These are phyloP conservation scores for Adansonia madagascariensis DNA, from an alignment of 441 rosid species.

Conservation along the genomic window DNA sequence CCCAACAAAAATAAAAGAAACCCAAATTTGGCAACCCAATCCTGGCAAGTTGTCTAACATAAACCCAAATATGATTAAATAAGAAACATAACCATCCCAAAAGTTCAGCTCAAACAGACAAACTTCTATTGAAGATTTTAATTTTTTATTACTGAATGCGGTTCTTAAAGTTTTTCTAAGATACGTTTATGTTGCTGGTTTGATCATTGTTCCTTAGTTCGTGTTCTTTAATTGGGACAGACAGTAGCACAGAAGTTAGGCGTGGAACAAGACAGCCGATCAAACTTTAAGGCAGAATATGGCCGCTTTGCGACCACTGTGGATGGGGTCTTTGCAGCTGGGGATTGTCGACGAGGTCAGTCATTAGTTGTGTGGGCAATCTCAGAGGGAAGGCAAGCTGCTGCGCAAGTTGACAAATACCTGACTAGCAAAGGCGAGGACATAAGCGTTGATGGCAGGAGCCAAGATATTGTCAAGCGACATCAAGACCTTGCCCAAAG, in stretches of 20 bases:
- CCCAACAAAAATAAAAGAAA: background rate
- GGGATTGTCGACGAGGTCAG: conserved; percentile 97
- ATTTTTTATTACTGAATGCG: background rate
- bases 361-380: conserved; percentile 99
- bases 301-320: conserved; percentile 85
- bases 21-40: background rate
- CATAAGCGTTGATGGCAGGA: background rate
- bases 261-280: conserved; percentile 75
- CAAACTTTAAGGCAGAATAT: conserved; percentile 93
- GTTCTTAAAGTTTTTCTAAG: background rate
- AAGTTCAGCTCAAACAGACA: background rate
- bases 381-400: conserved; percentile 96
- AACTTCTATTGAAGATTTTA: background rate
- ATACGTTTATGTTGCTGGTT: background rate
- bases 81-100: background rate
- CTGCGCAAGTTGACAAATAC: conserved; percentile 84
- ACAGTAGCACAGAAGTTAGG: conserved; percentile 87
- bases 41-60: background rate
- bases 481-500: conserved; percentile 36
- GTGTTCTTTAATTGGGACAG: conserved; percentile 41
- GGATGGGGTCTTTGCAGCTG: conserved; percentile 93
- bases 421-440: conserved; percentile 43
- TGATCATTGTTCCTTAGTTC: background rate
- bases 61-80: background rate
- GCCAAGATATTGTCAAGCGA: conserved; percentile 30